Base-by-base conservation (phyloP, 495 filamentous ascomycete genomes). In the Lophiotrema nucula region DNA sequence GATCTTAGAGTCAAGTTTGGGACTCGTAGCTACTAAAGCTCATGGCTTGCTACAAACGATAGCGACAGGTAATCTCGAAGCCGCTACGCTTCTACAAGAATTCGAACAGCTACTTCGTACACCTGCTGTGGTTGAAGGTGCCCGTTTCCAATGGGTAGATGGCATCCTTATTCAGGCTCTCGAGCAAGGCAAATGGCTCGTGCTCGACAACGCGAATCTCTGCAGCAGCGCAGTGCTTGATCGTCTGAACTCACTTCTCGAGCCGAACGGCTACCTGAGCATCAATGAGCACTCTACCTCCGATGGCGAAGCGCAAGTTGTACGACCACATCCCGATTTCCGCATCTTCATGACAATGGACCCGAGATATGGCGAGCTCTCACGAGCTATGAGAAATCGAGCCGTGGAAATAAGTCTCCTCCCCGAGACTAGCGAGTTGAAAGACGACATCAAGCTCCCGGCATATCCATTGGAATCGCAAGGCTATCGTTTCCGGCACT, bases 171-270 rank as follows among this genome's bases (percentile, higher is more conserved):
- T 97, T 19, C 82, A 89, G 58, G 92, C 95, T 45, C 76, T 97
- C 8, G 82, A 92, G 65, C 78, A 86, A 64, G 95, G 95, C 24
- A 76, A 88, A 39, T 99, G 95, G 95, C 76, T 99, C 44, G 83
- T 97, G 23, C 83, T 99, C 16, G 92, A 97, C 69, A 96, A 97
- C 74, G 92, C 95, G 47, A 99, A 99, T 65, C 77, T 97, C 15
- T 99, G 95, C 70, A 96, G 85, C 63, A 83, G 92, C 4, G 96
- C 93, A 3, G 92, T 97, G 11, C 82, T 99, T 1, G 95, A 99
- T 69, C 80, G 95, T 65, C 71, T 99, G 61, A 99, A 99, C 67
- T 96, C 95, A 0, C 73, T 99, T 31, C 85, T 96, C 0, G 95
- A 99, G 70, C 89, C 89, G 1, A 87, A 91, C 66, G 95, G 95